Base-by-base conservation (phyloP, 176 grass and related monocot genomes). In the Triticum urartu region DNA sequence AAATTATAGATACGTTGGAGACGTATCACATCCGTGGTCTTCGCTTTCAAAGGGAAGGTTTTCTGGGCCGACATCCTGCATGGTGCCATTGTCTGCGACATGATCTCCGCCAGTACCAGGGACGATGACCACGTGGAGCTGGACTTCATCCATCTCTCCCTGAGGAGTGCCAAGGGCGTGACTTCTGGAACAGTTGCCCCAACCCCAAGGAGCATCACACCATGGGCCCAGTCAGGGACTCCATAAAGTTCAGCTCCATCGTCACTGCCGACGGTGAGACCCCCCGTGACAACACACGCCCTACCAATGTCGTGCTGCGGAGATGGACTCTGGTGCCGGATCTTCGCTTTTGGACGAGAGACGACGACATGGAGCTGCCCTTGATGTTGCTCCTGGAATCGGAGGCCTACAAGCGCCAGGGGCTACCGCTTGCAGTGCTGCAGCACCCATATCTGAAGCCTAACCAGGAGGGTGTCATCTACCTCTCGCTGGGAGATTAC, bases 191-290 rank as follows among this genome's bases (percentile, higher is more conserved):
- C 11, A 13, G 11, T 0, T 24, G 42, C 70, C 38, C 38, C 70
- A 73, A 50, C 47, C 47, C 47, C 47, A 15, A 12, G 70, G 38
- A 45, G 21, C 70, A 10, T 7, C 38, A n/a, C 2, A 73, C 70
- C 70, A 73, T 73, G 21, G 70, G 70, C 70, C 70, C 5, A 24
- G 70, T 73, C n/a, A 39, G 70, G 70, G n/a, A 25, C 70, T 73
- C 70, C 38, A 45, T 73, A 45, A 73, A 73, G 70, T 11, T 73
- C 70, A 73, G 45, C 70, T 73, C 70, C 4, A 11, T 73, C n/a
- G n/a, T 73, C 39, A 73, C 38, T 38, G 21, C 39, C 21, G 4
- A 73, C 70, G 70, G 70, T n/a, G 70, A 73, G 21, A 25, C 10
- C 10, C 38, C 70, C 21, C 1, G 13, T 2, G 9, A 73, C 70